Evolutionary conservation across 345 rosid species (phyloP).

Genomic region (Microcos paniculata): DNA sequence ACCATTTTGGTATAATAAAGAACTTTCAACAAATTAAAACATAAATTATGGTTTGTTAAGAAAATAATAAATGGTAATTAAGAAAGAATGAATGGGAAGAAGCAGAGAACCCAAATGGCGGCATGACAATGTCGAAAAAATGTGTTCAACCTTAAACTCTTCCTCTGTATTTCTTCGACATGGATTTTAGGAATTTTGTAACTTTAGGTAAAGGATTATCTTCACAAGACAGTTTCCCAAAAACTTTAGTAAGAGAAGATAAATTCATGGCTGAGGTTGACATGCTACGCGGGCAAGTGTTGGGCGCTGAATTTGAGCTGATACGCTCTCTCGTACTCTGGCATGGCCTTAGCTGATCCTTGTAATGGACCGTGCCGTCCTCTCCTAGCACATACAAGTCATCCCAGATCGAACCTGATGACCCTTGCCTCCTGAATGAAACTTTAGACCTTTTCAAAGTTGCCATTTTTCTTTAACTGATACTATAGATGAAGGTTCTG

Average conservation of each 20-base stretch:
- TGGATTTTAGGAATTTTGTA: neutral
- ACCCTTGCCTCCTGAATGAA: neutral
- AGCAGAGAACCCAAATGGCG: neutral
- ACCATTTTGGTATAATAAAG: neutral
- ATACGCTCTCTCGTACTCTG: neutral
- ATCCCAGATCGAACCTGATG: neutral
- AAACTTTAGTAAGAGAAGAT: neutral
- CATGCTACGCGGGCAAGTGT: neutral
- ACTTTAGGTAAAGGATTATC: neutral
- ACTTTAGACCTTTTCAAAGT: neutral
- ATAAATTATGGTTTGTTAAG: neutral
- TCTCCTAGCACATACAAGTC: neutral
- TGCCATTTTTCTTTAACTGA: too few species aligned
- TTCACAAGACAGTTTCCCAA: neutral
- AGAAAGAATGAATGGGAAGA: neutral
- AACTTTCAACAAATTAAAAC: neutral
- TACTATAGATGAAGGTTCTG: too few species aligned
- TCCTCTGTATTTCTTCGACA: neutral
- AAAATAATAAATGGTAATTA: neutral
- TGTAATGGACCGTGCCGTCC: neutral
- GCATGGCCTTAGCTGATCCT: neutral
- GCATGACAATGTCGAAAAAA: neutral
- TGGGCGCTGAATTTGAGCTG: too few species aligned
- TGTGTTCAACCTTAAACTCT: neutral
- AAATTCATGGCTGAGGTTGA: neutral